Conservation (phyloP, 768 basidiomycete genomes). For the Hygrophorus russula region DNA sequence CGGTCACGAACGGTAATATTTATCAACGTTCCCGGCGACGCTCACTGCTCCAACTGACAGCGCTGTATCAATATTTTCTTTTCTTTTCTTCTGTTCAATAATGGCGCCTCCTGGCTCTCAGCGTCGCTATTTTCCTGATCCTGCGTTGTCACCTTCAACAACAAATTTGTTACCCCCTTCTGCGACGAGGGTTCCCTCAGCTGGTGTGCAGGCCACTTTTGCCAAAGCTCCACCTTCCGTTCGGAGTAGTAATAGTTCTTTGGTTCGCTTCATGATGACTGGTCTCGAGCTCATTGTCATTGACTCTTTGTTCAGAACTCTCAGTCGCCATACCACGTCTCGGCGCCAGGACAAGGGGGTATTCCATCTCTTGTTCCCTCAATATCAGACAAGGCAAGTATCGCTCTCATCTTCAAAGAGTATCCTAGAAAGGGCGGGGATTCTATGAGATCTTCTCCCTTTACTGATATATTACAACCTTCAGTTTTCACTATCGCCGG, state of each 20-base stretch:
- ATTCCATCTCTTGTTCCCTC: constrained; percentile 23
- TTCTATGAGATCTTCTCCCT: neutral
- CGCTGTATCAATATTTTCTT: neutral
- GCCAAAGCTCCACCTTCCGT: constrained; percentile 25
- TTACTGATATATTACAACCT: neutral
- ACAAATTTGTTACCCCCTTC: constrained; percentile 36
- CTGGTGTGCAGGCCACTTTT: constrained; percentile 31
- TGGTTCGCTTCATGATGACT: constrained; percentile 23
- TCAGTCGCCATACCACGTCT: constrained; percentile 27
- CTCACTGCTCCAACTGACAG: too few species aligned
- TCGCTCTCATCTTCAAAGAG: neutral
- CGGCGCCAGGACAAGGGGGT: constrained; percentile 18
- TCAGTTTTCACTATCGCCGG: constrained; percentile 68
- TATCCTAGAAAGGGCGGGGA: too few species aligned
- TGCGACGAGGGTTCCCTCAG: constrained; percentile 11
- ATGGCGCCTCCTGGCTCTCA: constrained; percentile 22
- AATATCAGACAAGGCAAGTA: constrained; percentile 47
- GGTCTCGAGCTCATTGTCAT: neutral
- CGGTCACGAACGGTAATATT: neutral
- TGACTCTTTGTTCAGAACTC: constrained; percentile 15
- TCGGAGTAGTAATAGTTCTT: constrained; percentile 27
- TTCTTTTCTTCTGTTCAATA: neutral
- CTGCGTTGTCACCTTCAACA: constrained; percentile 35
- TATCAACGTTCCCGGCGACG: too few species aligned
- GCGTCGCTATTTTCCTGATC: constrained; percentile 28